Base-by-base conservation (phyloP, 2,329 filamentous ascomycete species). In the Coniochaeta prunicola region DNA sequence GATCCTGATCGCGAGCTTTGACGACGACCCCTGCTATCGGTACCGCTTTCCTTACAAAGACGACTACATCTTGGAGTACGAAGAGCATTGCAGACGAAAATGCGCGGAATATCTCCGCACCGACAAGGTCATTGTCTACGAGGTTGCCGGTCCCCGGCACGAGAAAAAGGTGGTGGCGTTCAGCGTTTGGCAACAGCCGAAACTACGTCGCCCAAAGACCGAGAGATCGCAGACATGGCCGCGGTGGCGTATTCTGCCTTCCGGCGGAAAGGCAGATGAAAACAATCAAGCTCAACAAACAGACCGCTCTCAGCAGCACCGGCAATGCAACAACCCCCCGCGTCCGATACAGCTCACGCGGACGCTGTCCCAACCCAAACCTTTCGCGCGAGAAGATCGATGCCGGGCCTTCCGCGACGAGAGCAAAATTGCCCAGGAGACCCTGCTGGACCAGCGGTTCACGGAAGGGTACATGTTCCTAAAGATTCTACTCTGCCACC, bases 51-150 rank as follows among this genome's bases (percentile, higher is more conserved):
- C 64, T 10, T 60, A 62, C 56, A 57, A 61, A 19, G 55, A 65
- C 58, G 57, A 62, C 15, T 64, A 66, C 57, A 57, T 62, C 5
- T 57, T 57, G 42, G 60, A 64, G 33, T 66, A 64, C 48, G 57
- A 62, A 21, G 56, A 57, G 4, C 61, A 64, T 33, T 66, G 64
- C 60, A 54, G 58, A n/a, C 60, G 59, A 24, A 66, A 67, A 45
- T 65, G 63, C 57, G 55, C 38, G 31, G 64, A 67, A 38, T 66
- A 67, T 31, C 59, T 66, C 21, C 59, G 57, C 19, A 63, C 55
- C 40, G 63, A 61, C 62, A 64, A 61, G 15, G 65, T 67, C 8
- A 62, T 64, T 8, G 65, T 66, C 24, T 67, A 64, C 59, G 65
- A 67, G 62, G 61, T 65, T 60, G 48, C 61, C 10, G 8, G 28